phyloP scores from a whole-genome alignment of 2,329 filamentous ascomycete species.

The Fusarium metavorans region DNA sequence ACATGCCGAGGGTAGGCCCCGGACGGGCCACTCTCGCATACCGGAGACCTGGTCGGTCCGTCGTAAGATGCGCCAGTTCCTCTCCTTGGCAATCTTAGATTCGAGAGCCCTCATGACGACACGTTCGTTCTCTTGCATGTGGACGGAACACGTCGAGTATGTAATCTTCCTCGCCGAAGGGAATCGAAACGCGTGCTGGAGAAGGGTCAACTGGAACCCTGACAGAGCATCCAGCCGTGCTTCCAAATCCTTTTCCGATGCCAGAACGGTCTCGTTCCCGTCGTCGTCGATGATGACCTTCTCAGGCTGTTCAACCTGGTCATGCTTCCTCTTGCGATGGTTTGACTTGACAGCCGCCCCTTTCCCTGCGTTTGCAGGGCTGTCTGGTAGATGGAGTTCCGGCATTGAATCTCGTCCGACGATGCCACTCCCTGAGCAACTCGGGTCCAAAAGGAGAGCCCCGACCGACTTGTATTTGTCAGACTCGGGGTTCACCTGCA shows the following conservation, averaged over 20 bases:
- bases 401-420: conserved; percentile 87
- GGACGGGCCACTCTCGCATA: conserved; percentile 79
- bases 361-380: conserved; percentile 37
- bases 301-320: conserved; percentile 49
- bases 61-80: conserved; percentile 82
- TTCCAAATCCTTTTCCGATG: conserved; percentile 67
- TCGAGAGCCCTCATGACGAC: conserved; percentile 80
- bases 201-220: conserved; percentile 82
- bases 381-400: conserved; percentile 69
- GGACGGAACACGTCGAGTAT: conserved; percentile 94
- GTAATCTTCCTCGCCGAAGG: conserved; percentile 80
- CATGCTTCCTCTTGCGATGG: conserved; percentile 61
- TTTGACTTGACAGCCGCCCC: conserved; percentile 33
- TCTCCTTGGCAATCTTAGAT: conserved; percentile 72
- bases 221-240: conserved; percentile 80
- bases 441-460: conserved; percentile 88
- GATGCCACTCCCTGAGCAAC: conserved; percentile 96
- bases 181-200: conserved; percentile 88
- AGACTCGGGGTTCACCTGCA: conserved; percentile 76
- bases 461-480: conserved; percentile 76
- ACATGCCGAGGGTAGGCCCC: conserved; percentile 66
- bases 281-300: conserved; percentile 67
- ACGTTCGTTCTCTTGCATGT: conserved; percentile 88
- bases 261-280: conserved; percentile 64
- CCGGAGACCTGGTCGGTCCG: conserved; percentile 81